Evolutionary conservation across 768 basidiomycete species (phyloP).

Genomic region (Lactifluus piperatus): DNA sequence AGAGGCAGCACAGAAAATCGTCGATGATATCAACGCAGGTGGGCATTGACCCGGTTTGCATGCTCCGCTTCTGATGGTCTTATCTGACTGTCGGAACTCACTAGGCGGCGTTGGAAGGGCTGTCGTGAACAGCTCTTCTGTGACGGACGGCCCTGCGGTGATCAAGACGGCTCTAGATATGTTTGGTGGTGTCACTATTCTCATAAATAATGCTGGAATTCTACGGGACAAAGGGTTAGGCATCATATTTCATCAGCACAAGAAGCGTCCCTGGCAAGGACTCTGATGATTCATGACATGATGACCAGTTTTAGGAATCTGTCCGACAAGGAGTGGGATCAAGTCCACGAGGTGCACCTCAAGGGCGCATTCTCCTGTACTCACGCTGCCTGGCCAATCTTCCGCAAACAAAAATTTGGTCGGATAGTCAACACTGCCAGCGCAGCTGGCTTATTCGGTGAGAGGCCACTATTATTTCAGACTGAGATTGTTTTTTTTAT

Average conservation of each 20-base stretch:
- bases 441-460: constrained; percentile 89
- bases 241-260: neutral
- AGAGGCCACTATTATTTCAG: neutral
- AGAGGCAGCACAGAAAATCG: constrained; percentile 84
- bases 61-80: neutral
- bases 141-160: constrained; percentile 77
- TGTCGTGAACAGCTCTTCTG: constrained; percentile 77
- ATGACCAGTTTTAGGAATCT: constrained; percentile 84
- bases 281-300: neutral
- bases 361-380: constrained; percentile 91
- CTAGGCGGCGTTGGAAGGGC: constrained; percentile 73
- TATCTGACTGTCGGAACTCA: neutral
- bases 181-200: constrained; percentile 77
- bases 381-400: constrained; percentile 93
- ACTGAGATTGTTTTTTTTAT: neutral
- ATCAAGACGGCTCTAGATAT: constrained; percentile 78
- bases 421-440: constrained; percentile 92
- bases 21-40: constrained; percentile 82
- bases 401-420: constrained; percentile 92
- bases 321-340: constrained; percentile 91
- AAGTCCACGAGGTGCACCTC: constrained; percentile 80
- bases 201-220: constrained; percentile 96
- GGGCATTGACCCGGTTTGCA: constrained; percentile 18
- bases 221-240: constrained; percentile 68
- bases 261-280: neutral